A percentile compares a stretch with the other conserved stretches of the same genome.
These are phyloP conservation scores for Withania somnifera DNA, from an alignment of 305 asterid genomes.

Conservation along the genomic window DNA sequence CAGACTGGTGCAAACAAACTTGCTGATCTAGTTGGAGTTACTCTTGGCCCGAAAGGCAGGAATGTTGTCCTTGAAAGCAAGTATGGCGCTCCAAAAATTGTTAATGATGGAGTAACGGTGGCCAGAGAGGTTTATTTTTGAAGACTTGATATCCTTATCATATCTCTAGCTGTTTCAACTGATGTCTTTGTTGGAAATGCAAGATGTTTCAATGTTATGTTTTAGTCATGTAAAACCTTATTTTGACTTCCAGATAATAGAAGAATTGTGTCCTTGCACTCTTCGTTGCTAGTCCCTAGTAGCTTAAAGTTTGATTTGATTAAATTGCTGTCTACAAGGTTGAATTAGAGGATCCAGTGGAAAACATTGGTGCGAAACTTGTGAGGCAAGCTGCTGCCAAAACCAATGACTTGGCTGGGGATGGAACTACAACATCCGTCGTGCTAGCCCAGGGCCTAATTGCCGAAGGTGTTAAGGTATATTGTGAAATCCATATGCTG, in stretches of 20 bases:
- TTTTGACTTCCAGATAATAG: neutral
- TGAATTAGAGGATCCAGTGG: conserved; percentile 95
- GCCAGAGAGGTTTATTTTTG: conserved; percentile 59
- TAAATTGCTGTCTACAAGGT: conserved; percentile 31
- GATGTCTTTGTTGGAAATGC: too few relatives aligned
- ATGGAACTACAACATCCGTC: conserved; percentile 97
- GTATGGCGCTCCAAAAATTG: conserved; percentile 89
- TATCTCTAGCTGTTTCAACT: neutral
- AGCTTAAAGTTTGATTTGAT: neutral
- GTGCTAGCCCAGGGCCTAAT: conserved; percentile 97
- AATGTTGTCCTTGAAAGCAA: conserved; percentile 96
- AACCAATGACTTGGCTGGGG: conserved; percentile 98
- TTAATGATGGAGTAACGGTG: conserved; percentile 92
- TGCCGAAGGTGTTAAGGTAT: conserved; percentile 94
- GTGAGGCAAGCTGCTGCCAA: conserved; percentile 98
- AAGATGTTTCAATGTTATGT: too few relatives aligned
- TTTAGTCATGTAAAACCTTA: neutral
- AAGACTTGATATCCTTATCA: neutral
- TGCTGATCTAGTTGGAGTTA: conserved; percentile 91
- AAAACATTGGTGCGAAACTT: conserved; percentile 92
- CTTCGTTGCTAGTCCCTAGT: neutral
- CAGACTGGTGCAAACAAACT: conserved; percentile 92
- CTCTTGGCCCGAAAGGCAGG: conserved; percentile 96
- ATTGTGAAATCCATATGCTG: neutral
- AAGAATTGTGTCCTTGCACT: neutral